These are phyloP conservation scores for Oryza glumipatula DNA, from an alignment of 176 grass and related monocot genomes.

Conservation along the genomic window DNA sequence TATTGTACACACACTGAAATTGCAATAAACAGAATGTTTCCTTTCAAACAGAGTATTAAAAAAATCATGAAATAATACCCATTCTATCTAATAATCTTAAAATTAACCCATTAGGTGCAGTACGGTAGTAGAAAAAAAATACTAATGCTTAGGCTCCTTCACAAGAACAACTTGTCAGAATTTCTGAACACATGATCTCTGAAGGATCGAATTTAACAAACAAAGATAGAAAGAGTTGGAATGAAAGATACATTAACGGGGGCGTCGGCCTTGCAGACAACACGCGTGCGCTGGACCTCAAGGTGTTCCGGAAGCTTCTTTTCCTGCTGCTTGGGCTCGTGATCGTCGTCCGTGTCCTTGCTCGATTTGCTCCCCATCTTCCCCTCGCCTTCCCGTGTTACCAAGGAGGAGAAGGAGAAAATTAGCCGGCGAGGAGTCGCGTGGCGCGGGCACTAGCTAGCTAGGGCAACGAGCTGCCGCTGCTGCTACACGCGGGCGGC, in stretches of 20 bases:
- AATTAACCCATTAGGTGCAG: too few relatives aligned
- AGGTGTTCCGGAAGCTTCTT: slow-evolving; percentile 77
- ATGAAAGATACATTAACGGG: slow-evolving; percentile 62
- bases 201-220: background rate
- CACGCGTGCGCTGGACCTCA: slow-evolving; percentile 74
- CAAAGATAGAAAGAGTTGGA: slow-evolving; percentile 1
- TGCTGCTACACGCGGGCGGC: too few relatives aligned
- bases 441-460: too few relatives aligned
- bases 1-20: too few relatives aligned
- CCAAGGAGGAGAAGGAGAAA: too few relatives aligned
- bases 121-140: too few relatives aligned
- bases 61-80: background rate
- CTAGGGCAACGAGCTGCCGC: too few relatives aligned
- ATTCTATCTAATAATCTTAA: too few relatives aligned
- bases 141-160: too few relatives aligned
- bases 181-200: background rate
- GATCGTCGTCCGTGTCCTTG: slow-evolving; percentile 42
- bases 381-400: background rate
- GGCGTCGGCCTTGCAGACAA: slow-evolving; percentile 73
- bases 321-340: slow-evolving; percentile 41
- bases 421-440: too few relatives aligned
- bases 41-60: background rate
- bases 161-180: background rate
- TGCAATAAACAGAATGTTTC: background rate
- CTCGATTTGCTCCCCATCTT: slow-evolving; percentile 48